These are phyloP conservation scores for Ministeria vibrans DNA, from an alignment of 78 protist species.

Conservation along the genomic window DNA sequence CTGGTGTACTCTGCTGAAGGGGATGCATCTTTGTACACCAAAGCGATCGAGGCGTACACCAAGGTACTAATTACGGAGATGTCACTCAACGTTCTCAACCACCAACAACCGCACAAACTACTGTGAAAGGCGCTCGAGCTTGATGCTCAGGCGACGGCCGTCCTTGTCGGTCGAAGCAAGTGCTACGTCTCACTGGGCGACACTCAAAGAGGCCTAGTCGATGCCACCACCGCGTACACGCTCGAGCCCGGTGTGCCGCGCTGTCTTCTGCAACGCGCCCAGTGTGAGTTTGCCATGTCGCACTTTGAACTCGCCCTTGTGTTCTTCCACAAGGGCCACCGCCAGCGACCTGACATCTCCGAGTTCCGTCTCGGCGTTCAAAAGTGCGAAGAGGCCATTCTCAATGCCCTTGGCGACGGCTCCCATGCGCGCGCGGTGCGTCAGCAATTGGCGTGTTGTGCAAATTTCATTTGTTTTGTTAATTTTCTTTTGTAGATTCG, in stretches of 20 bases:
- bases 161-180: background rate
- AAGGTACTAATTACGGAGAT: background rate
- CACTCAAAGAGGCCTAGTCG: background rate
- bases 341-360: slow-evolving; percentile 1
- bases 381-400: slow-evolving; percentile 19
- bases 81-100: background rate
- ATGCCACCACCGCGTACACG: background rate
- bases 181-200: background rate
- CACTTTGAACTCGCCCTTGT: slow-evolving; percentile 20
- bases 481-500: too few species aligned
- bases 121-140: background rate
- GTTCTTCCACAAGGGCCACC: slow-evolving; percentile 11
- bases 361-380: slow-evolving; percentile 15
- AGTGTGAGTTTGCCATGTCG: background rate
- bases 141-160: background rate
- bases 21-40: too few species aligned
- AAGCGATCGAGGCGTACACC: background rate
- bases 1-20: too few species aligned
- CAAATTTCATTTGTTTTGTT: too few species aligned
- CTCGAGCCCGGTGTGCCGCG: background rate
- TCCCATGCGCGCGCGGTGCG: background rate
- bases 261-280: background rate
- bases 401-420: background rate
- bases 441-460: too few species aligned
- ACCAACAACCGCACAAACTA: background rate